Evolutionary conservation across 805 yeast species (phyloP).

Genomic region (Cyberlindnera maritima): DNA sequence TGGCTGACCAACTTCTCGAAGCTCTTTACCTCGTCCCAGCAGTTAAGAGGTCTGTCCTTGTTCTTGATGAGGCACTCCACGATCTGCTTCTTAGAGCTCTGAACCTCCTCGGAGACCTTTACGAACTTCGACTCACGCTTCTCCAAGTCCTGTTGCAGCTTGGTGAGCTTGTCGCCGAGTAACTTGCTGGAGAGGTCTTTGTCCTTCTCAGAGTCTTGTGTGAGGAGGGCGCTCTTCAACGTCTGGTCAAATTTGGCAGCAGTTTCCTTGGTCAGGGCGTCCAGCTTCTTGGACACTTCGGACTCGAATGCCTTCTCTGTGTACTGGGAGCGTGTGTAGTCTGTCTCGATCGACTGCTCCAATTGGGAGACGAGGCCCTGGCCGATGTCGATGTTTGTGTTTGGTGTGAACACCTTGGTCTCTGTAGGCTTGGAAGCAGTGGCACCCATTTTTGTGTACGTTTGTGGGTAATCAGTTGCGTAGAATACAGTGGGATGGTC

Average conservation of each 20-base stretch:
- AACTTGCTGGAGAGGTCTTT: slow-evolving; percentile 29
- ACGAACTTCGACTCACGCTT: slow-evolving; percentile 34
- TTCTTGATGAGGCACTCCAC: slow-evolving; percentile 54
- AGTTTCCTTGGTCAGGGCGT: slow-evolving; percentile 51
- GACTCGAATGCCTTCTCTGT: slow-evolving; percentile 66
- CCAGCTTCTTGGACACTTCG: slow-evolving; percentile 56
- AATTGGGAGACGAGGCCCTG: slow-evolving; percentile 61
- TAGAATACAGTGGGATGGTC: too few relatives aligned
- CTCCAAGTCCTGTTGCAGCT: slow-evolving; percentile 36
- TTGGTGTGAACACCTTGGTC: slow-evolving; percentile 63
- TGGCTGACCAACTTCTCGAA: slow-evolving; percentile 60
- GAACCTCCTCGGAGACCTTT: slow-evolving; percentile 38
- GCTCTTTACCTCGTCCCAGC: slow-evolving; percentile 76
- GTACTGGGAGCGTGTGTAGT: slow-evolving; percentile 67
- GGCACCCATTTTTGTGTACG: slow-evolving; percentile 48
- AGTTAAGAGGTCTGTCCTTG: slow-evolving; percentile 68
- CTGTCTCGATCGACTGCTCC: slow-evolving; percentile 61
- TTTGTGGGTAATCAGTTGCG: neutral
- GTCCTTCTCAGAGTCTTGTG: slow-evolving; percentile 32
- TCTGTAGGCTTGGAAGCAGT: slow-evolving; percentile 56
- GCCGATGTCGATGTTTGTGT: slow-evolving; percentile 66
- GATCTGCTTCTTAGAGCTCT: slow-evolving; percentile 47
- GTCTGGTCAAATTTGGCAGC: slow-evolving; percentile 49
- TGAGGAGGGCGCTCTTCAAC: slow-evolving; percentile 40
- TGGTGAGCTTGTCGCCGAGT: slow-evolving; percentile 41